phyloP scores from a whole-genome alignment of 2,329 filamentous ascomycete species.

The Diplodia corticola region DNA sequence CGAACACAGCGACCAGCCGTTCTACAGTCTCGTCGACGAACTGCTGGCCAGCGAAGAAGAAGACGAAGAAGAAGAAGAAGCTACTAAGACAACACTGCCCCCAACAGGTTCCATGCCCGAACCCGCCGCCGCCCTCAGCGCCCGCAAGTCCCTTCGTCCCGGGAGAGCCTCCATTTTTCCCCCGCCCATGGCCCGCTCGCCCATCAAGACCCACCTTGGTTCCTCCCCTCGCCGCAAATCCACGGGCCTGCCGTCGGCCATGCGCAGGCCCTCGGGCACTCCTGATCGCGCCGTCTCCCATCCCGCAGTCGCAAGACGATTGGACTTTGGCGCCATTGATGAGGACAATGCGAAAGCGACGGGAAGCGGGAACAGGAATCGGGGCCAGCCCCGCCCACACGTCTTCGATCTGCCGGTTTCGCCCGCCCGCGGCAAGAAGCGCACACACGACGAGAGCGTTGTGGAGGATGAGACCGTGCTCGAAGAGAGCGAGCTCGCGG shows the following conservation, averaged over 20 bases:
- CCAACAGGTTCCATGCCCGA: slow-evolving; percentile 52
- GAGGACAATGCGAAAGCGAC: slow-evolving; percentile 34
- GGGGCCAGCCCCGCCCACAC: slow-evolving; percentile 33
- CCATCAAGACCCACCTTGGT: slow-evolving; percentile 61
- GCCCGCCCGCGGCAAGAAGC: slow-evolving; percentile 32
- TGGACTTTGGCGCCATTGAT: slow-evolving; percentile 51
- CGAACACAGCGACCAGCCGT: not conserved
- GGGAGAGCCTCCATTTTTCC: slow-evolving; percentile 47
- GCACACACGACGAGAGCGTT: slow-evolving; percentile 35
- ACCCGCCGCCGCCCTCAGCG: slow-evolving; percentile 46
- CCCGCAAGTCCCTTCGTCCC: slow-evolving; percentile 45
- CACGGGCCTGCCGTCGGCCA: slow-evolving; percentile 56
- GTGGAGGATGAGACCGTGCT: slow-evolving; percentile 36
- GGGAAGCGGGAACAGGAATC: slow-evolving; percentile 31
- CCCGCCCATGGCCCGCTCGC: slow-evolving; percentile 57
- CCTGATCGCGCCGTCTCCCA: slow-evolving; percentile 36
- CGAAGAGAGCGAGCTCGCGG: slow-evolving; percentile 29
- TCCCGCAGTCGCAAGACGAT: slow-evolving; percentile 52
- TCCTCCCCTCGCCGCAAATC: slow-evolving; percentile 63
- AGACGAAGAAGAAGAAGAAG: not conserved
- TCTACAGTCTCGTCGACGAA: slow-evolving; percentile 5
- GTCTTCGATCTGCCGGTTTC: slow-evolving; percentile 39
- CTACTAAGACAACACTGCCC: not conserved
- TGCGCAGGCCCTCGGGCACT: slow-evolving; percentile 38
- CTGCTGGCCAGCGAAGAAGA: slow-evolving; percentile 12